Evolutionary conservation across 179 eudicot genomes (phyloP).

Genomic region (Corrigiola litoralis): DNA sequence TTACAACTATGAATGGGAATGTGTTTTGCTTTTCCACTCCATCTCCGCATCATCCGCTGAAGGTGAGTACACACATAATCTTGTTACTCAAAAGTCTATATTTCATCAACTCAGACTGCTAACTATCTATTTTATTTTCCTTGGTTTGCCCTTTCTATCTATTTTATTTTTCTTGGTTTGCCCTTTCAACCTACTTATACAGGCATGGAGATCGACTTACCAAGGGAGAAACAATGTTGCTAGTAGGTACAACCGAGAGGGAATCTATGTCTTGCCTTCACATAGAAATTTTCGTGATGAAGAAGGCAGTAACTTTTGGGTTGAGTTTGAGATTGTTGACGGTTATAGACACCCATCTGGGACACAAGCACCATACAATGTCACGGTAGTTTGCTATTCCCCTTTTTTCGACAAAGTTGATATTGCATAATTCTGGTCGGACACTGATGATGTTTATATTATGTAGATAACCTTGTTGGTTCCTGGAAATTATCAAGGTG

Average conservation of each 20-base stretch:
- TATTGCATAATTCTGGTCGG: neutral
- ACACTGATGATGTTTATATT: slow-evolving; percentile 10
- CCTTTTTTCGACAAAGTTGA: neutral
- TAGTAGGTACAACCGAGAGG: slow-evolving; percentile 68
- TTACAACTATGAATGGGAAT: slow-evolving; percentile 97
- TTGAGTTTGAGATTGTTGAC: slow-evolving; percentile 84
- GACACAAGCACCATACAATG: slow-evolving; percentile 88
- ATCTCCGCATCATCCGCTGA: slow-evolving; percentile 88
- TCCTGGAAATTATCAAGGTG: slow-evolving; percentile 98
- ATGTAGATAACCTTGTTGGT: slow-evolving; percentile 70
- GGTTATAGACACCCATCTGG: slow-evolving; percentile 78
- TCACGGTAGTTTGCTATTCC: slow-evolving; percentile 51
- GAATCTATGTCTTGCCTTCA: slow-evolving; percentile 64
- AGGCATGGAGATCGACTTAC: slow-evolving; percentile 84
- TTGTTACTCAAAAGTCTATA: too few relatives aligned
- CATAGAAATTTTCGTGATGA: slow-evolving; percentile 89
- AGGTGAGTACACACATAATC: too few relatives aligned
- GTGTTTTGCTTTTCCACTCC: slow-evolving; percentile 97
- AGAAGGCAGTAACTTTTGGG: slow-evolving; percentile 92
- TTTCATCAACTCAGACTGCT: too few relatives aligned
- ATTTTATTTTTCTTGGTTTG: neutral
- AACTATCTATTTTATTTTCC: too few relatives aligned
- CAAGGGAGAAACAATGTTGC: slow-evolving; percentile 90
- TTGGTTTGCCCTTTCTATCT: neutral
- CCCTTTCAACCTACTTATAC: neutral